Evolutionary conservation across 1,139 yeast species (phyloP), one percentile per base, ranked within the genome.

Genomic region (Blastobotrys persicus): DNA sequence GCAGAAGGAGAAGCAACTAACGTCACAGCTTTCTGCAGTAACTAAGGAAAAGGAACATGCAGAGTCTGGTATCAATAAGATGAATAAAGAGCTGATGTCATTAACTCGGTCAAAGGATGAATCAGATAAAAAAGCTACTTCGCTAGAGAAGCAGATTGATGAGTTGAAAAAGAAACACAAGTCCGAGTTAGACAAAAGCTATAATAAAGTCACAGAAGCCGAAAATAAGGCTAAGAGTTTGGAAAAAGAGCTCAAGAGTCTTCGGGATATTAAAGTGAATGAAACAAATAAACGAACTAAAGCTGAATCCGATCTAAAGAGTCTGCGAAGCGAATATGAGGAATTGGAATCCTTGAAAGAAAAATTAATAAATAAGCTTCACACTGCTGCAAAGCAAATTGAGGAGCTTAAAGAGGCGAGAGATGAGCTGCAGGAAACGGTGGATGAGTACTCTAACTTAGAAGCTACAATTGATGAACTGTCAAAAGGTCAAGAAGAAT

Each of bases 1-100:
- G 37, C 46, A 47, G 2, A 69, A 72, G 28, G 70, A 74, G 33
- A 57, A 63, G 2, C 67, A 69, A 14, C 59, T 80, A 2, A 62
- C 66, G 12, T 66, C 67, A 0, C 76, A 74, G 40, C 59, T 81
- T 16, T 66, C 67, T 5, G 52, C 61, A 2, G 55, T 74, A 0
- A 74, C 73, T 14, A 67, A 68, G 31, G 80, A 78, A 7, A 86
- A 85, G 59, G 74, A 76, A 23, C 85, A 80, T 55, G 87, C 92
- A 1, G 97, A 91, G 60, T 83, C 81, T 54, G 97, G 96, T 4
- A 84, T 91, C 50, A 91, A 88, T 63, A 88, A 88, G 59, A 88
- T 91, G 96, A 85, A 85, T 52, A 74, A 92, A 42, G 97, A 89
- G 56, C 71, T 91, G 34, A 79, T 88, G 64, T 78, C 78, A 39